Evolutionary conservation across 345 rosid genomes (phyloP), one percentile per base, ranked within the genome.

Genomic region (Euphorbia lathyris): DNA sequence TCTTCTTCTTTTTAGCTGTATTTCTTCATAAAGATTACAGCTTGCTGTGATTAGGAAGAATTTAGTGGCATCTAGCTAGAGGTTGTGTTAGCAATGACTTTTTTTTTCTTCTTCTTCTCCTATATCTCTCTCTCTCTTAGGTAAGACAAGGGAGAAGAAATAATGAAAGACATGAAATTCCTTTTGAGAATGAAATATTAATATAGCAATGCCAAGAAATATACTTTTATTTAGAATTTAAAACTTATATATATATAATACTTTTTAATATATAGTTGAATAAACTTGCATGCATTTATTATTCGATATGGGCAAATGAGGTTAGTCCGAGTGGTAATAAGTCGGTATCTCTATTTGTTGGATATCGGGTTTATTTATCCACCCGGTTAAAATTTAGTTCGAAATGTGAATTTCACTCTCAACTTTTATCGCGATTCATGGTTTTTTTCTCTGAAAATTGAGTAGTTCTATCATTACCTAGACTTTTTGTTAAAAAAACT

Each of bases 31-130:
- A 78, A 34, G 38, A 34, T 34, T 34, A 7, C n/a, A n/a, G n/a
- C n/a, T n/a, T n/a, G n/a, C n/a, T n/a, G n/a, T n/a, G 70, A 71
- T 2, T 6, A 38, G 16, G 17, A 79, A 69, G 77, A 84, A 68
- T 70, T 76, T 71, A 66, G 70, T 72, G 75, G 69, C 70, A 34
- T 76, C 38, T 76, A 9, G 6, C 0, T 50, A 52, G 64, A 72
- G 48, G 14, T n/a, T 71, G 71, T 63, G 56, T 57, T 61, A 55
- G 14, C 43, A n/a, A 56, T 53, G 57, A 20, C 30, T n/a, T 71
- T 42, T 45, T 48, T 48, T 51, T 47, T 47, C 17, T 23, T n/a
- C 48, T 57, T 9, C 0, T 38, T 10, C 22, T 20, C 40, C 9
- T 38, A 57, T 27, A 14, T 1, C 22, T 66, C 51, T 51, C 53